Conservation (phyloP, 106 monocot species). For the Phalaenopsis equestris region DNA sequence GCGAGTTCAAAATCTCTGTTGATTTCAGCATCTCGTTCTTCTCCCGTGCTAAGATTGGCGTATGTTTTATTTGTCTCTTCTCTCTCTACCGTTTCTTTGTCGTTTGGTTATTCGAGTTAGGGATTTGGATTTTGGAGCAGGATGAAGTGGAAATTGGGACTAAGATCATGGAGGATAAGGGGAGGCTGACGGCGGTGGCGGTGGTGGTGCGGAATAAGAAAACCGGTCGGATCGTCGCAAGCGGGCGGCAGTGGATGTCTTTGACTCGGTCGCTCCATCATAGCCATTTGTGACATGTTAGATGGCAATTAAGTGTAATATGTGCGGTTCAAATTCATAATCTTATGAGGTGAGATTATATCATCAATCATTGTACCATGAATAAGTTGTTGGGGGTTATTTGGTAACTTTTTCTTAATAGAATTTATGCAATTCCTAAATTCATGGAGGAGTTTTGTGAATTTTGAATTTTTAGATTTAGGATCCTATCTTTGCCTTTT, state of each 20-base stretch:
- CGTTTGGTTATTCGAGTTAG: background rate
- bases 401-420: too few species aligned
- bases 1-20: slow-evolving; percentile 42
- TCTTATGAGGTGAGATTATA: too few species aligned
- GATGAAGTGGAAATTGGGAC: slow-evolving; percentile 45
- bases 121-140: slow-evolving; percentile 6
- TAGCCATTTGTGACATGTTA: background rate
- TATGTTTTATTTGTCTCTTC: background rate
- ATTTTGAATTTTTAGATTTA: too few species aligned
- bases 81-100: background rate
- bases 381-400: too few species aligned
- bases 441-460: too few species aligned
- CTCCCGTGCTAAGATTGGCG: slow-evolving; percentile 36
- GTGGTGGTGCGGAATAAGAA: slow-evolving; percentile 20
- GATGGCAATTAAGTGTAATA: too few species aligned
- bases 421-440: too few species aligned
- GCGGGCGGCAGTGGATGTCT: slow-evolving; percentile 38
- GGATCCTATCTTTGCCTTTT: too few species aligned
- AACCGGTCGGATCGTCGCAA: slow-evolving; percentile 21
- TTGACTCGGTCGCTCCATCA: background rate
- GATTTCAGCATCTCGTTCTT: slow-evolving; percentile 53
- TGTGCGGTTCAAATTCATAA: too few species aligned
- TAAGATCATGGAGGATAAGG: slow-evolving; percentile 18
- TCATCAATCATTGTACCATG: too few species aligned
- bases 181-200: slow-evolving; percentile 18